phyloP scores from a whole-genome alignment of 2,329 filamentous ascomycete genomes.

The Calycina herbarum region DNA sequence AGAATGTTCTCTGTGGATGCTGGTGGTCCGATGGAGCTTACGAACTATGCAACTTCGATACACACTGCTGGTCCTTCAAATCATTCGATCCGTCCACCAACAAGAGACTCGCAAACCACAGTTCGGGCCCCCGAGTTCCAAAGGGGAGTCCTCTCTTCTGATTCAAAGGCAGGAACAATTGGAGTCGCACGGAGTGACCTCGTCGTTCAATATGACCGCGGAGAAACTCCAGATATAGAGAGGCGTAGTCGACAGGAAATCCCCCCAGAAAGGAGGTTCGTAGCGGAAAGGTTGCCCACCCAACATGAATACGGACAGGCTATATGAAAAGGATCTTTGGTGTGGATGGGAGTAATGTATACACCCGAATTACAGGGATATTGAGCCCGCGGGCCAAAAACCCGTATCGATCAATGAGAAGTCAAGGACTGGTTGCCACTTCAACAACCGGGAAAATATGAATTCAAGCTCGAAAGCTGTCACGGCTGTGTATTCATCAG shows the following conservation, averaged over 20 bases:
- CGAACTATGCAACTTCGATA: background rate
- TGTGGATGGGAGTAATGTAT: background rate
- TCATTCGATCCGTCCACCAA: background rate
- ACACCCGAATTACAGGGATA: too few relatives aligned
- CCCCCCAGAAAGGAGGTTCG: background rate
- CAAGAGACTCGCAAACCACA: background rate
- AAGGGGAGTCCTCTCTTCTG: background rate
- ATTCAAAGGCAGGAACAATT: background rate
- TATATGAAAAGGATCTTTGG: background rate
- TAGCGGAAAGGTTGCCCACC: background rate
- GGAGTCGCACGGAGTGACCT: background rate
- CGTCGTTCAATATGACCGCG: background rate
- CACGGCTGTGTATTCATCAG: background rate
- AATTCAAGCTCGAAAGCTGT: background rate
- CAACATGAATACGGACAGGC: background rate
- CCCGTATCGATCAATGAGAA: too few relatives aligned
- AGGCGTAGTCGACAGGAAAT: background rate
- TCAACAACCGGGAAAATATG: too few relatives aligned
- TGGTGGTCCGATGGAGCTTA: background rate
- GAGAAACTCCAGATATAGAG: background rate
- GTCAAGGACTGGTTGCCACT: too few relatives aligned
- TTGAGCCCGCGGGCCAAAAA: too few relatives aligned
- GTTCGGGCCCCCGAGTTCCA: background rate
- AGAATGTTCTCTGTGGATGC: constrained; percentile 4
- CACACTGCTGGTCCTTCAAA: background rate